phyloP scores from a whole-genome alignment of 768 basidiomycete genomes.

The Leccinellum luteum region DNA sequence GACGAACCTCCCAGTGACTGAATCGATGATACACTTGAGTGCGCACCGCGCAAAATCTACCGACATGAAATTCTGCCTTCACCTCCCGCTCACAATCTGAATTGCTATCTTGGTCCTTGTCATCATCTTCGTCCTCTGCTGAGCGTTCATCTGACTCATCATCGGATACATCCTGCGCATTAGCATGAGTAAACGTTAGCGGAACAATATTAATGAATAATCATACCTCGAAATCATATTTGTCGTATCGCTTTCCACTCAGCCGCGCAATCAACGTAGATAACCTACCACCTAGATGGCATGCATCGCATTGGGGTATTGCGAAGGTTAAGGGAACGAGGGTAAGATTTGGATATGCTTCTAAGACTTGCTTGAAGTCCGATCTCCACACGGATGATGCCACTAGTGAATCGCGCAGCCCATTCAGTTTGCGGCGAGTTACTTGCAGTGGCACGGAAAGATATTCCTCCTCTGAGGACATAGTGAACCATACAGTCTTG shows the following conservation, averaged over 20 bases:
- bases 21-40: conserved; percentile 68
- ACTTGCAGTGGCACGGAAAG: conserved; percentile 68
- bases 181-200: conserved; percentile 1
- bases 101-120: conserved; percentile 1
- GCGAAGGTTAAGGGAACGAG: conserved; percentile 52
- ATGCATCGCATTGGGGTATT: conserved; percentile 75
- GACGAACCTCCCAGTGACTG: conserved; percentile 79
- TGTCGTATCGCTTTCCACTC: conserved; percentile 68
- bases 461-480: conserved; percentile 55
- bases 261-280: conserved; percentile 64
- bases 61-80: conserved; percentile 54
- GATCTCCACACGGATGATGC: conserved; percentile 83
- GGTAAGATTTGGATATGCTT: conserved; percentile 64
- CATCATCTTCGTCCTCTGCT: conserved; percentile 24
- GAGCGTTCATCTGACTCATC: conserved; percentile 27
- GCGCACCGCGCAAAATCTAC: conserved; percentile 76
- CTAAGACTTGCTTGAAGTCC: conserved; percentile 61
- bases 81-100: conserved; percentile 6
- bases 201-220: background rate
- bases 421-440: conserved; percentile 65
- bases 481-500: background rate
- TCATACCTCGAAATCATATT: conserved; percentile 63
- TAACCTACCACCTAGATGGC: conserved; percentile 67
- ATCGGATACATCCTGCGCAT: conserved; percentile 17
- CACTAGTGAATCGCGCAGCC: conserved; percentile 72